A percentile compares a stretch with the other conserved stretches of the same genome.
phyloP scores from a whole-genome alignment of 1,284 basidiomycete genomes.

The Malassezia brasiliensis region DNA sequence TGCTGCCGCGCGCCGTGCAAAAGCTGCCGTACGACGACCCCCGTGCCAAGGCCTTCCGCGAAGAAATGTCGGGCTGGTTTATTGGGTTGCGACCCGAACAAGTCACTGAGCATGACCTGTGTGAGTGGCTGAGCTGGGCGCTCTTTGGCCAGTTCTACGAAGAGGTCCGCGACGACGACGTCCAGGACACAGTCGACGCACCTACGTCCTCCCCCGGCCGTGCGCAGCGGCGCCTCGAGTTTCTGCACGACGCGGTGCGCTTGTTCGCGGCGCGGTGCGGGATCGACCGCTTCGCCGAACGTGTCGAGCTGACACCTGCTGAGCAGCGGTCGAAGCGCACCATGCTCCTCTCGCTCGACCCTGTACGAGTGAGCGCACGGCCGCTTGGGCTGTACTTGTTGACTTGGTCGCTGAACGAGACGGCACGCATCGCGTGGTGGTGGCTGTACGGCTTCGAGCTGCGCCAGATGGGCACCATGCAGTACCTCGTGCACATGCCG shows the following conservation, averaged over 20 bases:
- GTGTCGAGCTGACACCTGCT: constrained; percentile 6
- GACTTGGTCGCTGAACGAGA: constrained; percentile 18
- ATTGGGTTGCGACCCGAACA: constrained; percentile 21
- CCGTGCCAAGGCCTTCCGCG: constrained; percentile 30
- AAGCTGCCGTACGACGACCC: constrained; percentile 29
- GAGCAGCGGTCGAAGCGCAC: constrained; percentile 10
- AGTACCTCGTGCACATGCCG: constrained; percentile 35
- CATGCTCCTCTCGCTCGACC: constrained; percentile 46
- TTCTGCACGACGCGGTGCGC: constrained; percentile 32
- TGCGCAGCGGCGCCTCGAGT: constrained; percentile 22
- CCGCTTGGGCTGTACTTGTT: constrained; percentile 25
- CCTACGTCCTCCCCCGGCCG: constrained; percentile 1
- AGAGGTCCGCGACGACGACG: constrained; percentile 24
- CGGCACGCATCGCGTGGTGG: not conserved
- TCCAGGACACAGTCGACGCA: not conserved
- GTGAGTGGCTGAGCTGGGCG: constrained; percentile 43
- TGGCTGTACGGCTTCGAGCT: constrained; percentile 22
- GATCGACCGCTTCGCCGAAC: constrained; percentile 20
- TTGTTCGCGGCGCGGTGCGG: constrained; percentile 41
- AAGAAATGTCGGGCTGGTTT: constrained; percentile 38
- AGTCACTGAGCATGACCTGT: constrained; percentile 30
- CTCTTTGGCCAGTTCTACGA: constrained; percentile 31
- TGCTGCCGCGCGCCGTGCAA: constrained; percentile 8
- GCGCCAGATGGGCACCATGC: constrained; percentile 20
- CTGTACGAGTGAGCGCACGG: constrained; percentile 26